Base-by-base conservation (phyloP, 2,329 filamentous ascomycete species). In the Dothidotthia symphoricarpi region DNA sequence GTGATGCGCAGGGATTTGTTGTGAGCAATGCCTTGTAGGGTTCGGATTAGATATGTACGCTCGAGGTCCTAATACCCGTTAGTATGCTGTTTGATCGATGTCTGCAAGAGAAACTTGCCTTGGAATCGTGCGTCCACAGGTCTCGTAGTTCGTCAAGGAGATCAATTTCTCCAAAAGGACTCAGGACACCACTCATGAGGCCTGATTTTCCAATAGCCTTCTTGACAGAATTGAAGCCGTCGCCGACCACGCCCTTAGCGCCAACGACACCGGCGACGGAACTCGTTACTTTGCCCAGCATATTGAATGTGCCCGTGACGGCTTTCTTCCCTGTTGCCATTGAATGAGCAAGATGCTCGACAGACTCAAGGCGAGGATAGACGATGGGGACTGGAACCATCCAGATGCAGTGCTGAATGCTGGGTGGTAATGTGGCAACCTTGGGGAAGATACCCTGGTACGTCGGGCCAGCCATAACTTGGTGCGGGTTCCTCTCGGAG, bases 371-470 rank as follows among this genome's bases (percentile, higher is more conserved):
- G 2, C 93, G 81, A 15, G 93, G 93, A 61, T 97, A 98, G 27
- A 97, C 73, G 14, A 97, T 67, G 0, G 93, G 93, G 5, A 96
- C 88, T 0, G 91, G 88, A 9, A 97, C 68, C 84, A 97, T 94
- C 86, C 90, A 93, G 41, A 98, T 81, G 59, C 91, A 96, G 66
- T 98, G 93, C 68, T 98, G 93, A 8, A 98, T 89, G 55, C 86
- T 93, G 0, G 88, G 86, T 1, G 93, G 93, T 3, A 98, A 72
- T 56, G 86, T 85, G 2, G 89, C 91, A 22, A 98, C 82, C 67
- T 96, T 97, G 29, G 93, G 93, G 69, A 98, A 97, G 16, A 98
- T 78, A 24, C 93, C 93, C 67, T 98, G 93, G 63, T 98, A 98
- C 1, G 93, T 97, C 29, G 90, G 89, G 0, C 93, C 93, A 4